Percentiles rank a stretch among this genome's conserved stretches.
phyloP scores from a whole-genome alignment of 108 stramenopile genomes.

The Asterionellopsis glacialis region DNA sequence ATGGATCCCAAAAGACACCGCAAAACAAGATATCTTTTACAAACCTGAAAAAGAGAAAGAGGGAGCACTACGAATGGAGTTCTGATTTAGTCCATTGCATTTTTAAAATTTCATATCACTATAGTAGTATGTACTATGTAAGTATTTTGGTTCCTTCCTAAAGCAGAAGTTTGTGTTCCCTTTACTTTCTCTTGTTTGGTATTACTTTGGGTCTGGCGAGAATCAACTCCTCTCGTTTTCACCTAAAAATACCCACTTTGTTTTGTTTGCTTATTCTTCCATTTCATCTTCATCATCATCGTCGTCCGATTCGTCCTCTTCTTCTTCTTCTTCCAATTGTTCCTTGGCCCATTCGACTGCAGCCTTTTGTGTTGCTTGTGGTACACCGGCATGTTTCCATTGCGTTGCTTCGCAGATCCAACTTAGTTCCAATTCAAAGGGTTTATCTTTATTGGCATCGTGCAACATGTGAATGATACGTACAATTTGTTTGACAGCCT shows the following conservation, averaged over 20 bases:
- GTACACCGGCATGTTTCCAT: constrained; percentile 87
- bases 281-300: constrained; percentile 71
- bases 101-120: too few relatives aligned
- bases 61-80: neutral
- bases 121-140: too few relatives aligned
- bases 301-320: constrained; percentile 68
- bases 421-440: constrained; percentile 94
- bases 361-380: constrained; percentile 69
- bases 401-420: constrained; percentile 90
- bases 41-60: too few relatives aligned
- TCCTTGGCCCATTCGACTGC: constrained; percentile 85
- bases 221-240: neutral
- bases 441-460: constrained; percentile 95
- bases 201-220: neutral
- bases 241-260: neutral
- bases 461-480: constrained; percentile 91
- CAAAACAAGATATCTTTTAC: too few relatives aligned
- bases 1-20: too few relatives aligned
- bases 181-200: neutral
- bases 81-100: neutral
- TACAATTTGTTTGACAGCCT: constrained; percentile 94
- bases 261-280: constrained; percentile 34
- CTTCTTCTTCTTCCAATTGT: constrained; percentile 85
- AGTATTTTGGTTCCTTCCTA: too few relatives aligned
- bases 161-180: neutral